phyloP scores from a whole-genome alignment of 2,329 filamentous ascomycete genomes.

The Xylaria sp. region DNA sequence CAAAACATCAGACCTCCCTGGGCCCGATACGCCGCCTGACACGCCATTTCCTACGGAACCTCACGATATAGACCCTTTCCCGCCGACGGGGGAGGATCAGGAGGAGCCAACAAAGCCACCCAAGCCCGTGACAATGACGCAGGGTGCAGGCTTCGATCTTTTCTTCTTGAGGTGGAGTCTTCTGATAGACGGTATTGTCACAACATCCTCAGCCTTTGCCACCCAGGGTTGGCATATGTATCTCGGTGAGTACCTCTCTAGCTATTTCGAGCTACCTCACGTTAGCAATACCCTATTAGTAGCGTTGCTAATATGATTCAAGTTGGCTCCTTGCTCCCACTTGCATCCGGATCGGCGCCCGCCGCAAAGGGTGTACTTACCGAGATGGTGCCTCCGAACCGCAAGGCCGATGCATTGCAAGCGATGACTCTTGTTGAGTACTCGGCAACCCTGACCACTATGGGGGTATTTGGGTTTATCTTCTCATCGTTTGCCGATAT shows the following conservation, averaged over 20 bases:
- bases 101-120: conserved; percentile 42
- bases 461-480: conserved; percentile 45
- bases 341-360: conserved; percentile 44
- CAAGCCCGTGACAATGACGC: conserved; percentile 30
- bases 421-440: conserved; percentile 45
- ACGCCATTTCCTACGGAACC: conserved; percentile 39
- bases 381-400: conserved; percentile 43
- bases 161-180: conserved; percentile 45
- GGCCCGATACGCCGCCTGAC: conserved; percentile 25
- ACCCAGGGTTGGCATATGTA: conserved; percentile 45
- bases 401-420: conserved; percentile 42
- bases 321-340: conserved; percentile 44
- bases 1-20: conserved; percentile 19
- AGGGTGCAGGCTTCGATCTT: conserved; percentile 43
- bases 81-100: conserved; percentile 22
- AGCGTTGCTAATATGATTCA: neutral
- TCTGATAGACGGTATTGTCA: conserved; percentile 42
- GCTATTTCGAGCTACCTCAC: no score
- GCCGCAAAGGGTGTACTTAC: conserved; percentile 45
- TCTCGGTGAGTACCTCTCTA: conserved; percentile 36
- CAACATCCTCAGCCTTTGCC: conserved; percentile 41
- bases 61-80: conserved; percentile 39
- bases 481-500: conserved; percentile 42
- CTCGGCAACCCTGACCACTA: conserved; percentile 39
- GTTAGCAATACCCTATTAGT: neutral